phyloP scores from a whole-genome alignment of 106 monocot species.

The Acanthochlamys bracteata region DNA sequence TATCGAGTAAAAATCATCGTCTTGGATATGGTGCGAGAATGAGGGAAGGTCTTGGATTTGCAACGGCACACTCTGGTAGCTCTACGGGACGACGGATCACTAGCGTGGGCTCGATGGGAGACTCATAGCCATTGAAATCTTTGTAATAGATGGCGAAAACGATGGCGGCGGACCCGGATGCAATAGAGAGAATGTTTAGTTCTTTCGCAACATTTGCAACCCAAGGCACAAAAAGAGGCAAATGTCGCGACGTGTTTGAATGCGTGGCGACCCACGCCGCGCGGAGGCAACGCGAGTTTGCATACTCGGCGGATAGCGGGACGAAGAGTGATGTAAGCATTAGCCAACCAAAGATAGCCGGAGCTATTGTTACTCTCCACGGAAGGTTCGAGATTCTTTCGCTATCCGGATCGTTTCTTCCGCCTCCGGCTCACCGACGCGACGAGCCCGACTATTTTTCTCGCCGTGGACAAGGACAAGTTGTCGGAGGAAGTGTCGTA shows the following conservation, averaged over 20 bases:
- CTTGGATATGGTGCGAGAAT: background rate
- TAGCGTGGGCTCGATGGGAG: constrained; percentile 1
- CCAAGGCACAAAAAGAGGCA: constrained; percentile 14
- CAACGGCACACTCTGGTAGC: constrained; percentile 9
- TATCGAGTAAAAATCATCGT: background rate
- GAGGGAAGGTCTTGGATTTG: constrained; percentile 16
- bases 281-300: background rate
- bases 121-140: constrained; percentile 24
- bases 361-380: background rate
- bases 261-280: background rate
- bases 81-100: constrained; percentile 9
- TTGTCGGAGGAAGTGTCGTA: background rate
- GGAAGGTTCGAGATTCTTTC: background rate
- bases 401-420: background rate
- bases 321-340: background rate
- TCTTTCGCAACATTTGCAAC: constrained; percentile 12
- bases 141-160: constrained; percentile 28
- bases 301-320: background rate
- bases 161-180: constrained; percentile 29
- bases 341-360: background rate
- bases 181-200: constrained; percentile 9
- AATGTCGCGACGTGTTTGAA: background rate
- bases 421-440: background rate
- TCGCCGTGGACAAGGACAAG: background rate
- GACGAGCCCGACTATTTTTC: background rate